Base-by-base conservation (phyloP, 192 early-diverging fungal genomes). In the Coemansia sp. region DNA sequence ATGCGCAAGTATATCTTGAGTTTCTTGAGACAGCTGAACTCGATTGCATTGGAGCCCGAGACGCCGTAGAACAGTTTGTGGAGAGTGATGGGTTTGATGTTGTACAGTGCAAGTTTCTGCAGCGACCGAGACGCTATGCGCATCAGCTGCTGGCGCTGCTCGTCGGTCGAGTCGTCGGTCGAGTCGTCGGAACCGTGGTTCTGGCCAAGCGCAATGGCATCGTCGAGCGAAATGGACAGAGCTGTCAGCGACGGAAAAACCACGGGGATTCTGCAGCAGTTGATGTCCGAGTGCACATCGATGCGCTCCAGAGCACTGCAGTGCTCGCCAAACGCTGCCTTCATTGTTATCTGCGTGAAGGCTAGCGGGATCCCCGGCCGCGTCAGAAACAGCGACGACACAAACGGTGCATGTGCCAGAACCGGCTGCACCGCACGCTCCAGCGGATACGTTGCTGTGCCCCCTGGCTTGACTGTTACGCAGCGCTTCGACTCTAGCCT, bases 1-100 rank as follows among this genome's bases (percentile, higher is more conserved):
- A 55, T 65, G 62, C 69, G 69, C 53, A 65, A 58, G 23, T 55
- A 37, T 27, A 72, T 38, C 25, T 57, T 66, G 17, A 72, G 70
- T 45, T 33, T 27, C 25, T 30, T 57, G 22, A 72, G 59, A 44
- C 61, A 48, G 28, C 38, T 47, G 60, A 72, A 72, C 47, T 52
- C 65, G 40, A 53, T 59, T n/a, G 57, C 27, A 25, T 54, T 54
- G 6, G 40, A n/a, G 53, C 62, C 40, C 38, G 45, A 34, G 2
- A 30, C 38, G 27, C 62, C 57, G 22, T 60, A 53, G 8, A 48
- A 60, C 44, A 64, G 42, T 10, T 27, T 64, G 34, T 58, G 50
- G 20, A 70, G 34, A 2, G 61, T 34, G 45, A 60, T 56, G 3
- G 57, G 45, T 15, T 72, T 64, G 23, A 62, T 65, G 17, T 66